Conservation (phyloP, 129 eudicot genomes). For the Escallonia herrerae region DNA sequence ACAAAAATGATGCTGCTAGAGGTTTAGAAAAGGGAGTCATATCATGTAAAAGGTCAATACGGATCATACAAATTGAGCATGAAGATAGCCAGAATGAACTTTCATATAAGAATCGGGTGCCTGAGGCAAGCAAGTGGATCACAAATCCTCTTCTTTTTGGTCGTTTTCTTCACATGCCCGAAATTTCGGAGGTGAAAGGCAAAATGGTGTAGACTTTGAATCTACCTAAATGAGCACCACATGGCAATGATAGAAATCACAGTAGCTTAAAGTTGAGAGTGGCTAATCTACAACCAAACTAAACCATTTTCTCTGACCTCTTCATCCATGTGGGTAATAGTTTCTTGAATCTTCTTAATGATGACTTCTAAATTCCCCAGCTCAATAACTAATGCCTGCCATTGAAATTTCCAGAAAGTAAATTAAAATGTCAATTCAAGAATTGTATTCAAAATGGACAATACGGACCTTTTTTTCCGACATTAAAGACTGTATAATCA, state of each 20-base stretch:
- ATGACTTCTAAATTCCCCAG: conserved; percentile 35
- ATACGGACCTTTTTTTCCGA: conserved; percentile 45
- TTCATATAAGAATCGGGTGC: background rate
- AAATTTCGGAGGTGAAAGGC: too few relatives aligned
- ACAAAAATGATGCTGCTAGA: background rate
- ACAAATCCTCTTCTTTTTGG: background rate
- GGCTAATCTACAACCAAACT: background rate
- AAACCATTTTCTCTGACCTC: conserved; percentile 30
- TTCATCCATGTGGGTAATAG: conserved; percentile 40
- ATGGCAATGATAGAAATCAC: too few relatives aligned
- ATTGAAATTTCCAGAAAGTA: conserved; percentile 1
- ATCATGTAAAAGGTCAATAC: background rate
- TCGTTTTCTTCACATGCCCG: too few relatives aligned
- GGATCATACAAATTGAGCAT: background rate
- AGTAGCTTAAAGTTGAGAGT: background rate
- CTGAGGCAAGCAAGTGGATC: background rate
- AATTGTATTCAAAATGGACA: conserved; percentile 7
- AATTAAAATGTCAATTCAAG: background rate
- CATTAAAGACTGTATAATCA: conserved; percentile 34
- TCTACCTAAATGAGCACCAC: too few relatives aligned
- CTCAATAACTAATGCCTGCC: conserved; percentile 56
- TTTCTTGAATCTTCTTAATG: conserved; percentile 40
- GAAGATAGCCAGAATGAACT: background rate
- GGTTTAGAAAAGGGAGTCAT: background rate
- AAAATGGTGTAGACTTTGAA: too few relatives aligned